phyloP scores from a whole-genome alignment of 2,329 filamentous ascomycete genomes.

The Thelonectria discophora region DNA sequence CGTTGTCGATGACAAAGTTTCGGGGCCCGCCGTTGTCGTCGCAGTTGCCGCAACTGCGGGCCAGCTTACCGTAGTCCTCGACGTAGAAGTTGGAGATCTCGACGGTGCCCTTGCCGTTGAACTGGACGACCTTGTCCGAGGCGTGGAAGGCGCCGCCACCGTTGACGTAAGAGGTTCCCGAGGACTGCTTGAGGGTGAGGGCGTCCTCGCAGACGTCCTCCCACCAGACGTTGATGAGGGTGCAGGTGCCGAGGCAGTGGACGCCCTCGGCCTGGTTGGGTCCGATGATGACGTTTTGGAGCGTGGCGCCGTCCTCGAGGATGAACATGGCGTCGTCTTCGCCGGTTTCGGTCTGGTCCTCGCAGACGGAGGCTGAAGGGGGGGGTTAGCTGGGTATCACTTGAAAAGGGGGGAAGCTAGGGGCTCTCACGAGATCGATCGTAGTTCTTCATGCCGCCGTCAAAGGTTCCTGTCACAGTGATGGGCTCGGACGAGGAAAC shows the following conservation, averaged over 20 bases:
- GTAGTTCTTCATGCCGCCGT: slow-evolving; percentile 35
- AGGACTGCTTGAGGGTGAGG: slow-evolving; percentile 49
- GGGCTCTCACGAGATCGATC: slow-evolving; percentile 34
- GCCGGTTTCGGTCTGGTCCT: slow-evolving; percentile 41
- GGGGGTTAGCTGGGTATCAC: not conserved
- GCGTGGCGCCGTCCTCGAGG: slow-evolving; percentile 58
- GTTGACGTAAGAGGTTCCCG: slow-evolving; percentile 52
- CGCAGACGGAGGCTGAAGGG: slow-evolving; percentile 34
- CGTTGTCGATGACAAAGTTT: slow-evolving; percentile 34
- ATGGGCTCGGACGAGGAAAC: slow-evolving; percentile 32
- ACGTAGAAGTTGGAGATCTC: slow-evolving; percentile 44
- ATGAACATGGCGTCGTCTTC: slow-evolving; percentile 58
- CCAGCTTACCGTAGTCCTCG: slow-evolving; percentile 54
- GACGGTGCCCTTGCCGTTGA: slow-evolving; percentile 39
- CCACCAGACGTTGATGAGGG: slow-evolving; percentile 51
- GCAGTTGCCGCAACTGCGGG: slow-evolving; percentile 57
- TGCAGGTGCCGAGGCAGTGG: slow-evolving; percentile 59
- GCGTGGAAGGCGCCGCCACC: slow-evolving; percentile 53
- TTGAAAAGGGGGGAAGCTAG: not conserved
- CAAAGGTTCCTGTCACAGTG: slow-evolving; percentile 32
- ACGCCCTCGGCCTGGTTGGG: slow-evolving; percentile 60
- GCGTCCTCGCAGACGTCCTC: slow-evolving; percentile 51
- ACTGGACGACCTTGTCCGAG: slow-evolving; percentile 48
- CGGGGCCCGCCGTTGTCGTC: slow-evolving; percentile 31
- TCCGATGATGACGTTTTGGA: slow-evolving; percentile 64